Evolutionary conservation across 306 rosid species (phyloP).

Genomic region (Trifolium pratense): DNA sequence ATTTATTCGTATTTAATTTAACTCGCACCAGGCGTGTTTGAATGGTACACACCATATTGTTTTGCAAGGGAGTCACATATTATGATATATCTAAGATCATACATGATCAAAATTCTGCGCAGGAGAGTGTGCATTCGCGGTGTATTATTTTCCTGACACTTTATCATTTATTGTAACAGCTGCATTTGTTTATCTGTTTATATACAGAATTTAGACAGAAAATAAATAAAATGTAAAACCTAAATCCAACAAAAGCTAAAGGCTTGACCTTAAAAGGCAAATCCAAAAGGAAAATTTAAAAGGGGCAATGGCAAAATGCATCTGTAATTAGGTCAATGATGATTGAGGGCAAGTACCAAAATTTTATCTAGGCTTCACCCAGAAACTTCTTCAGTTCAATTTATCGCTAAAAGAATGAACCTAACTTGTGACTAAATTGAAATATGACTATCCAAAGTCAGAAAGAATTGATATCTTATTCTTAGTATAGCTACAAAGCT

Average conservation of each 20-base stretch:
- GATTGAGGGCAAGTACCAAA: constrained; percentile 45
- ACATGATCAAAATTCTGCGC: constrained; percentile 22
- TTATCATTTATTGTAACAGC: constrained; percentile 35
- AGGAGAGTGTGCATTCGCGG: constrained; percentile 20
- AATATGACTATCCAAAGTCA: constrained; percentile 47
- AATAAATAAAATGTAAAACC: constrained; percentile 36
- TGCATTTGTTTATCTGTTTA: constrained; percentile 34
- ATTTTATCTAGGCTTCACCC: constrained; percentile 44
- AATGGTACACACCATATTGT: neutral
- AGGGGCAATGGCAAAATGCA: constrained; percentile 46
- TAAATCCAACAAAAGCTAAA: constrained; percentile 37
- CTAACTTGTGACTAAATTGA: constrained; percentile 50
- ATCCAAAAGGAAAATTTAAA: constrained; percentile 31
- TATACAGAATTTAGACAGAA: constrained; percentile 40
- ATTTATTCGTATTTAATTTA: neutral
- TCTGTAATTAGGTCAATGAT: constrained; percentile 44
- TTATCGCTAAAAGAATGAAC: constrained; percentile 60
- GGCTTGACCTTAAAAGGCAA: constrained; percentile 26
- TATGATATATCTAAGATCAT: neutral
- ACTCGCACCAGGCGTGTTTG: neutral
- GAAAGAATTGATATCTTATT: constrained; percentile 59
- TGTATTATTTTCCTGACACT: constrained; percentile 26
- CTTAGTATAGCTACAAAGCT: constrained; percentile 53
- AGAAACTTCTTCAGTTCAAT: constrained; percentile 39
- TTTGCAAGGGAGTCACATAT: neutral